Conservation (phyloP, 202 grass and related monocot genomes). For the Schoenoplectus triqueter region DNA sequence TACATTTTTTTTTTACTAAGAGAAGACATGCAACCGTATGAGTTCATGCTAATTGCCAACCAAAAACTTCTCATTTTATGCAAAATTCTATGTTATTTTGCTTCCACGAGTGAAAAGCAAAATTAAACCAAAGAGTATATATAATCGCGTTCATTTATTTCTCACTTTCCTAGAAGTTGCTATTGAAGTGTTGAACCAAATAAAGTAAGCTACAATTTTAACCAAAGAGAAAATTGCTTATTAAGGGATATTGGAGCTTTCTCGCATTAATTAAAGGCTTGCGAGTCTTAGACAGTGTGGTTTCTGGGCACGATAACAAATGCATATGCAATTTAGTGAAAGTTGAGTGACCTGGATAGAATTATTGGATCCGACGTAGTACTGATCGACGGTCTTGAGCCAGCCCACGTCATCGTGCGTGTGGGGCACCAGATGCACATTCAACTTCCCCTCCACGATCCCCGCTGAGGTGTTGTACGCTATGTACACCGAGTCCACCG, state of each 20-base stretch:
- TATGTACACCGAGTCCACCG: constrained; percentile 37
- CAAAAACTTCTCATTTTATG: neutral
- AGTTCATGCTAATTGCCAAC: constrained; percentile 7
- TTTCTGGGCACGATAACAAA: neutral
- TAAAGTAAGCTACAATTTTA: neutral
- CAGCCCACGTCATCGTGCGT: constrained; percentile 58
- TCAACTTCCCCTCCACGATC: constrained; percentile 51
- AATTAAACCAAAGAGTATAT: neutral
- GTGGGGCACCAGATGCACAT: constrained; percentile 59
- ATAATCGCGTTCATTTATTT: neutral
- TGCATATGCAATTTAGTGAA: constrained; percentile 30
- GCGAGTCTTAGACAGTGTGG: neutral
- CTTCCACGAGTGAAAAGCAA: neutral
- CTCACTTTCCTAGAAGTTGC: neutral
- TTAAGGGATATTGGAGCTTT: too few relatives aligned
- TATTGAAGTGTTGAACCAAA: neutral
- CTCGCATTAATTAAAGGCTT: too few relatives aligned
- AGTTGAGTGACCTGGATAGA: constrained; percentile 46
- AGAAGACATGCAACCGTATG: neutral
- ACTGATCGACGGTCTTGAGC: constrained; percentile 73
- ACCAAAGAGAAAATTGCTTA: neutral
- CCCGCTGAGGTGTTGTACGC: constrained; percentile 51
- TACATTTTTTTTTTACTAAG: neutral
- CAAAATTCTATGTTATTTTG: constrained; percentile 4
- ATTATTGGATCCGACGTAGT: constrained; percentile 71